Evolutionary conservation across 1,284 basidiomycete species (phyloP), one percentile per base, ranked within the genome.

Genomic region (Cutaneotrichosporon dermatis): DNA sequence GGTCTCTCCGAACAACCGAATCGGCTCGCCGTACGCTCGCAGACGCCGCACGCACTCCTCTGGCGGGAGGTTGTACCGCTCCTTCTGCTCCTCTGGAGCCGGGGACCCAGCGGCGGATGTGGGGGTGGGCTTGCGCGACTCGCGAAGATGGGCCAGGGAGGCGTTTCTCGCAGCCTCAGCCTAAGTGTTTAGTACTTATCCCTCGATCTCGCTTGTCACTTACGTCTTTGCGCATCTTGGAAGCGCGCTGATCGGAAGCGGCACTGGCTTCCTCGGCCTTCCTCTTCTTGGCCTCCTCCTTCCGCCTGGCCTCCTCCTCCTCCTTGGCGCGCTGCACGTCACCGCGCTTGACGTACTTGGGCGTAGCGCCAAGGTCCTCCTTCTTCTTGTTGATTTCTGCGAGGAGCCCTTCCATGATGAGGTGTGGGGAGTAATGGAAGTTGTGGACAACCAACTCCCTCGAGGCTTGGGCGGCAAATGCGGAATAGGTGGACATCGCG

Each of bases 371-470:
- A 45, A 62, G 51, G 89, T 34, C 80, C 82, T 85, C 79, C 74
- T 94, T 95, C 69, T 92, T 88, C 78, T 97, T 96, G 25, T 86
- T 88, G 64, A 98, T 89, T 79, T 95, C 91, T 58, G 91, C 73
- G 12, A 78, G 66, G 12, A 78, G 71, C 35, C 68, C 70, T 61
- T 78, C 72, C 76, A 78, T 79, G 41, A 39, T 39, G 3, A 51
- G 50, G 11, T 16, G 25, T 8, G 40, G 4, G 33, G 51, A 46
- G 15, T 25, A 55, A 48, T 55, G 6, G 48, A 36, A 34, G 11
- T 6, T 33, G 13, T 25, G 16, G 25, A 35, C 25, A 25, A 25
- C 25, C 25, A 25, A 25, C 25, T 25, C 25, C 25, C 25, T 25
- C 25, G 25, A 25, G 25, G 25, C 36, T 39, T 46, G 44, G 44